Percentiles rank a stretch among this genome's conserved stretches.
Conservation (phyloP, 768 basidiomycete genomes). For the Sporobolomyces roseus region DNA sequence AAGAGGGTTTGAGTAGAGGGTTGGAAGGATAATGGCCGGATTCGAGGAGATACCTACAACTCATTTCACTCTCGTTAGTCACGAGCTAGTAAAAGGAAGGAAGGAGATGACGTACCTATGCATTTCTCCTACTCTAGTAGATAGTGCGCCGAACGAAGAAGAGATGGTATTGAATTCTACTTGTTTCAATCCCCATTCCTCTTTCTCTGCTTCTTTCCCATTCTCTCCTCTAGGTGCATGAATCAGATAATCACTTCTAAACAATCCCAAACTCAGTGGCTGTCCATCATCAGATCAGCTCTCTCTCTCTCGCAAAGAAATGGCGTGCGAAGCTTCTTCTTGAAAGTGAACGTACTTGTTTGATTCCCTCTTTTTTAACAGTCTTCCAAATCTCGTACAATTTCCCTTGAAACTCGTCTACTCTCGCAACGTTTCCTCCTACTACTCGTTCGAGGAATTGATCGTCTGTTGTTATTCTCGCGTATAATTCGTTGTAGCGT, state of each 20-base stretch:
- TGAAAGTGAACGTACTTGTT: conserved; percentile 58
- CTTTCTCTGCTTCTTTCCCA: conserved; percentile 47
- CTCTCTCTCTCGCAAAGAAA: no score
- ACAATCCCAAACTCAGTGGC: conserved; percentile 82
- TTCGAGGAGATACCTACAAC: conserved; percentile 61
- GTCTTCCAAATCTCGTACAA: conserved; percentile 83
- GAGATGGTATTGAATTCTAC: conserved; percentile 99
- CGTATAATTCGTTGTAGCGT: conserved; percentile 78
- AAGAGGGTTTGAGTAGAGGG: conserved; percentile 49
- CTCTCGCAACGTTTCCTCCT: conserved; percentile 73
- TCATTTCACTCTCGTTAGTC: neutral
- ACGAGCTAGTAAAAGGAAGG: neutral
- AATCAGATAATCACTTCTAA: conserved; percentile 89
- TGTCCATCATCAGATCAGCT: no score
- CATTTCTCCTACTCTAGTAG: conserved; percentile 62
- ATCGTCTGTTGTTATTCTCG: conserved; percentile 71
- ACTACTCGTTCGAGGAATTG: conserved; percentile 77
- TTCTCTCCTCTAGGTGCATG: conserved; percentile 53
- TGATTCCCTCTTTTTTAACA: conserved; percentile 62
- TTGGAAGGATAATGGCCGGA: conserved; percentile 65
- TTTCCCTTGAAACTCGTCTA: conserved; percentile 78
- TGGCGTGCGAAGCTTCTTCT: conserved; percentile 13
- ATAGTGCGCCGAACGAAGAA: conserved; percentile 78
- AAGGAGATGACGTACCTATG: conserved; percentile 63
- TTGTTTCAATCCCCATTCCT: conserved; percentile 66